Percentiles rank a stretch among this genome's conserved stretches.
phyloP scores from a whole-genome alignment of 148 eudicot species.

The Simmondsia chinensis region DNA sequence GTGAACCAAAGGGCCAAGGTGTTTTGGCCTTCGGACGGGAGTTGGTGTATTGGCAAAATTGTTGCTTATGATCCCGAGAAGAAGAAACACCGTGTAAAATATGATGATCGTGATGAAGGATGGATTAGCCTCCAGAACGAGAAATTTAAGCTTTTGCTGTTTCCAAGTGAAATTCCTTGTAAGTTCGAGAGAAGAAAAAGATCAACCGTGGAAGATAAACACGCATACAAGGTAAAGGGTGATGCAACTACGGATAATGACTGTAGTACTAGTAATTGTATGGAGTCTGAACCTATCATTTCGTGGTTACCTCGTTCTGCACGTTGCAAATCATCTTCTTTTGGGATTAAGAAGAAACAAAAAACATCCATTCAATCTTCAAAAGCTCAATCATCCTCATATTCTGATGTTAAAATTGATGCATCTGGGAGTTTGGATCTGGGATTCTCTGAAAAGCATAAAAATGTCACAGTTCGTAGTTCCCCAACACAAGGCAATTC shows the following conservation, averaged over 20 bases:
- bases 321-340: conserved; percentile 39
- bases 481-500: conserved; percentile 18
- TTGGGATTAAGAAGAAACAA: conserved; percentile 35
- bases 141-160: conserved; percentile 74
- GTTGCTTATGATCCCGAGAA: conserved; percentile 53
- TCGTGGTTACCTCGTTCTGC: conserved; percentile 74
- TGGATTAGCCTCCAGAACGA: conserved; percentile 78
- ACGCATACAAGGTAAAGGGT: conserved; percentile 9
- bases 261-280: conserved; percentile 15
- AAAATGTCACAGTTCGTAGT: conserved; percentile 12
- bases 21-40: conserved; percentile 91
- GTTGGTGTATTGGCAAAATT: conserved; percentile 85
- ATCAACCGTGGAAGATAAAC: conserved; percentile 11
- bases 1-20: conserved; percentile 72
- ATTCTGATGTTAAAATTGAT: conserved; percentile 20
- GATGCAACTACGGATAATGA: conserved; percentile 20
- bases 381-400: conserved; percentile 18
- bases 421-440: conserved; percentile 14
- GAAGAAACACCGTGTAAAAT: conserved; percentile 75
- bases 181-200: conserved; percentile 23
- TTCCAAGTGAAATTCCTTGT: conserved; percentile 70
- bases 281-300: conserved; percentile 82
- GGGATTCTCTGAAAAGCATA: conserved; percentile 21
- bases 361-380: conserved; percentile 19
- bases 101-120: conserved; percentile 90